Percentiles rank a stretch among this genome's conserved stretches.
Conservation (phyloP, 2,329 filamentous ascomycete genomes). For the Trichoderma sp. region DNA sequence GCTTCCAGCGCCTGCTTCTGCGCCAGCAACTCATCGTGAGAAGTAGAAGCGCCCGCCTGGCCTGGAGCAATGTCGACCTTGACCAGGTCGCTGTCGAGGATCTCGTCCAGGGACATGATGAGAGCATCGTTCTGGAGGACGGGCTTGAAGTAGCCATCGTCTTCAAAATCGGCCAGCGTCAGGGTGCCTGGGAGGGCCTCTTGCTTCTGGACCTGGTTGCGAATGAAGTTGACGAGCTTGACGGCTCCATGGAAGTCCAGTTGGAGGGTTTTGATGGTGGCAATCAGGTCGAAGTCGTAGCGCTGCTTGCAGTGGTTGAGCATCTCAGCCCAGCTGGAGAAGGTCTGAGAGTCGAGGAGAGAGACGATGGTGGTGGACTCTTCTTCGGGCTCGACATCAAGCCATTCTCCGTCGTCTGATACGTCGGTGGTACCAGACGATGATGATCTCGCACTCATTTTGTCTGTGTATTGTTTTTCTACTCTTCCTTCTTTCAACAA, state of each 20-base stretch:
- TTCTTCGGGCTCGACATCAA: constrained; percentile 64
- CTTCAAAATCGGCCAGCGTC: constrained; percentile 64
- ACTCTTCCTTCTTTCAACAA: too few relatives aligned
- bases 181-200: constrained; percentile 60
- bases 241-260: constrained; percentile 75
- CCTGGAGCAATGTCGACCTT: constrained; percentile 36
- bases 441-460: constrained; percentile 27
- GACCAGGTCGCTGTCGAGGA: constrained; percentile 54
- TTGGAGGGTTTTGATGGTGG: constrained; percentile 57
- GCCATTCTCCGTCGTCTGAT: constrained; percentile 53
- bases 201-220: constrained; percentile 51
- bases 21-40: constrained; percentile 47
- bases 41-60: constrained; percentile 29
- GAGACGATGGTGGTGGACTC: constrained; percentile 66
- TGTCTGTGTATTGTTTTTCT: not conserved
- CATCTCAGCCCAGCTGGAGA: constrained; percentile 67
- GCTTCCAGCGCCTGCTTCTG: constrained; percentile 62
- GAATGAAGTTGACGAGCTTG: constrained; percentile 74
- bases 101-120: constrained; percentile 83
- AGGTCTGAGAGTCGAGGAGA: constrained; percentile 68
- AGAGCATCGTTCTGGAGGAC: constrained; percentile 87
- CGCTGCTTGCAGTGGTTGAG: constrained; percentile 69
- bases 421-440: constrained; percentile 14
- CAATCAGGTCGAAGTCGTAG: constrained; percentile 68
- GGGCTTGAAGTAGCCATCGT: constrained; percentile 81